These are phyloP conservation scores for Oryza coarctata DNA, from an alignment of 176 grass and related monocot genomes.

Conservation along the genomic window DNA sequence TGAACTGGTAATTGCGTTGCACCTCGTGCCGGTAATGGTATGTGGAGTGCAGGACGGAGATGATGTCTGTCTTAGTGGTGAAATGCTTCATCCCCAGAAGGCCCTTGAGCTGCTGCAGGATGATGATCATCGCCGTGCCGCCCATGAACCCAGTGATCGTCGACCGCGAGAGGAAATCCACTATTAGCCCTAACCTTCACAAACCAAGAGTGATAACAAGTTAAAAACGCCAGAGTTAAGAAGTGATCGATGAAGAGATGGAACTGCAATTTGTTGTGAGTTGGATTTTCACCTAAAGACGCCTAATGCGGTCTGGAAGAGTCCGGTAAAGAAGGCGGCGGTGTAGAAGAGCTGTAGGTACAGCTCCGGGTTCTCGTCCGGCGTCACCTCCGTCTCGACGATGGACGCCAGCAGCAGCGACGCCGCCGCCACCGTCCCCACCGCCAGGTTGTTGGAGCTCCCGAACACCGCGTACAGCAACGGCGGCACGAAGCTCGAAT, in stretches of 20 bases:
- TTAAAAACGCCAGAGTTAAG: not conserved
- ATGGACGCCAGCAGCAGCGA: conserved; percentile 84
- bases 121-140: conserved; percentile 86
- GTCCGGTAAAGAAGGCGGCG: conserved; percentile 88
- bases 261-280: not conserved
- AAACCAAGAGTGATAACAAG: not conserved
- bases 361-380: conserved; percentile 48
- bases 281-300: conserved; percentile 55
- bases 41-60: conserved; percentile 68
- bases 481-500: conserved; percentile 94
- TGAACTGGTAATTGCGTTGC: not conserved
- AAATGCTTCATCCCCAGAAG: conserved; percentile 85
- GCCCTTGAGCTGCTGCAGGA: conserved; percentile 95
- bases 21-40: conserved; percentile 72
- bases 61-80: conserved; percentile 79
- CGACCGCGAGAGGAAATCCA: conserved; percentile 91
- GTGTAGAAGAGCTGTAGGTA: conserved; percentile 82
- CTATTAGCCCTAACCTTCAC: conserved; percentile 80
- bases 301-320: conserved; percentile 72
- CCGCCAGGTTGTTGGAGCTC: conserved; percentile 84
- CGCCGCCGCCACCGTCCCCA: conserved; percentile 85
- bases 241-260: not conserved
- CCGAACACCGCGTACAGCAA: conserved; percentile 89
- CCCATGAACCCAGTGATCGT: conserved; percentile 97
- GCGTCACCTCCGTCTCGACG: conserved; percentile 51